Evolutionary conservation across 352 stramenopile species (phyloP), one percentile per base, ranked within the genome.

Genomic region (Lagenidium sp.): DNA sequence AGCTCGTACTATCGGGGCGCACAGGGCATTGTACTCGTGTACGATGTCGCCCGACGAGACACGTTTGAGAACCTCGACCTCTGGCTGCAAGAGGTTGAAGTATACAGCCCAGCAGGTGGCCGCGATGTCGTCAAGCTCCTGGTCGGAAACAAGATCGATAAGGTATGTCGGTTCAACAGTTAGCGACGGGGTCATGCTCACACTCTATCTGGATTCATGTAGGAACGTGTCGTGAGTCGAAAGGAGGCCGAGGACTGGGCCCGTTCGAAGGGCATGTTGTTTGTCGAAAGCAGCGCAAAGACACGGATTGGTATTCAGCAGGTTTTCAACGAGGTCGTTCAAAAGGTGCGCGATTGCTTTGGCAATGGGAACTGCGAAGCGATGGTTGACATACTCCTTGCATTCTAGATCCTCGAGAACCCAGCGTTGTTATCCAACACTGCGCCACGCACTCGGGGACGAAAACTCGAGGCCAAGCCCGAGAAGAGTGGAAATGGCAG

Each of bases 51-150:
- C 26, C 85, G 94, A 37, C 84, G 80, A 50, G 96, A 98, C 54
- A 98, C 90, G 32, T 98, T 98, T 68, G 95, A 98, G 56, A 98
- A 98, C 63, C 68, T 99, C 50, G 85, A 97, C 52, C 73, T 97
- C 51, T 99, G 96, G 96, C 70, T 98, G 19, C 94, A 98, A 64
- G 96, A 99, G 69, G 94, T 99, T 29, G 93, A 99, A 56, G 77
- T 97, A 50, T 98, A 98, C 67, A 96, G 71, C 57, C 87, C 92
- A 6, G 92, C 92, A 18, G 94, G 94, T 46, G 93, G 90, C 41
- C 85, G 93, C 53, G 90, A 96, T 36, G 94, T 98, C 24, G 94
- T 99, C 30, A 99, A 99, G 69, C 65, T 99, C 5, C 74, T 98
- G 21, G 95, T 99, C 6, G 96, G 94, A 36, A 99, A 99, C 68